Evolutionary conservation across 345 rosid species (phyloP).

Genomic region (Abelmoschus esculentus): DNA sequence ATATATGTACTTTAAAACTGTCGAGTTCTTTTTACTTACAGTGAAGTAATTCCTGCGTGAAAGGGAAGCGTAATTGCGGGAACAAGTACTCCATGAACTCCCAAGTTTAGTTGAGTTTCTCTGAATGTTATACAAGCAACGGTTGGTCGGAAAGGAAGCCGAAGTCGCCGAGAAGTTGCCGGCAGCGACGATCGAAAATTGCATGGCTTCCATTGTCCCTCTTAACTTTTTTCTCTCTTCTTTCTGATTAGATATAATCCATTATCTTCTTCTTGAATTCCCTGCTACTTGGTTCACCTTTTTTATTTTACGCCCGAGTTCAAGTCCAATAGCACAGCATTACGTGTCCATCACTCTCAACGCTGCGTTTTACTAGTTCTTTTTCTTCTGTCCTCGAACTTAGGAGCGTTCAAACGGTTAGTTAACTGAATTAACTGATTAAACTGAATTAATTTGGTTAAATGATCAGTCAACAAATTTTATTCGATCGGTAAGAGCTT

Average conservation of each 20-base stretch:
- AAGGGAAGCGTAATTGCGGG: constrained; percentile 34
- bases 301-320: background rate
- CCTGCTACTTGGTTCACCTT: constrained; percentile 6
- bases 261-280: background rate
- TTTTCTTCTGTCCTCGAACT: background rate
- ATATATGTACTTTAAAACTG: background rate
- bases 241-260: constrained; percentile 8
- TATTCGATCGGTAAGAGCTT: no score
- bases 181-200: constrained; percentile 36
- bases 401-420: no score
- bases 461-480: no score
- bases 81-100: constrained; percentile 37
- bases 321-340: background rate
- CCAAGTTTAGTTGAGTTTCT: constrained; percentile 19
- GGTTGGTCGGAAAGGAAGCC: constrained; percentile 17
- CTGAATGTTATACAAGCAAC: constrained; percentile 15
- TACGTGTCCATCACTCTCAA: background rate
- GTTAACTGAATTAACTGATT: no score
- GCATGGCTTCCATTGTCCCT: constrained; percentile 47
- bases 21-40: constrained; percentile 22
- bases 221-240: background rate
- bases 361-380: background rate
- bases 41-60: constrained; percentile 48
- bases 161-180: constrained; percentile 35
- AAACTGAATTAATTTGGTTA: no score